A percentile compares a stretch with the other conserved stretches of the same genome.
These are phyloP conservation scores for Papilionanthe hybrid DNA, from an alignment of 116 monocot genomes.

Conservation along the genomic window DNA sequence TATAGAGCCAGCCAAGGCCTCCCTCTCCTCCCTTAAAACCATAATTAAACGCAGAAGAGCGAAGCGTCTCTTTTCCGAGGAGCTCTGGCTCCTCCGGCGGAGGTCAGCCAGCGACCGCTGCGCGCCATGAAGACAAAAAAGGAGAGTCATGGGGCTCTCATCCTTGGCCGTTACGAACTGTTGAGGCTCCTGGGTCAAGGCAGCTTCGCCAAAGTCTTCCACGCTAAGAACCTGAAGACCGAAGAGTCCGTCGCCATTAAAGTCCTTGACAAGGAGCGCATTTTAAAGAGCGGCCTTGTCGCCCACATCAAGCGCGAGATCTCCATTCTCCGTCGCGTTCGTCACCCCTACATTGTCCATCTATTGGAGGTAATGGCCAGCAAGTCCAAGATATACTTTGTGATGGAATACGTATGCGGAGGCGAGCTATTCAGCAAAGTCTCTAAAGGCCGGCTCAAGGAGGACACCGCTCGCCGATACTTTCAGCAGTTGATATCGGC, in stretches of 20 bases:
- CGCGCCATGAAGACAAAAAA: not conserved
- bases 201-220: slow-evolving; percentile 21
- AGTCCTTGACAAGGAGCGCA: slow-evolving; percentile 20
- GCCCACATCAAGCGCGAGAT: slow-evolving; percentile 20
- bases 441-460: slow-evolving; percentile 18
- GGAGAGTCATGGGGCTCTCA: not conserved
- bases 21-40: not conserved
- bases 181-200: slow-evolving; percentile 20
- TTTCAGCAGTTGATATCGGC: slow-evolving; percentile 18
- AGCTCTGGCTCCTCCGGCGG: slow-evolving; percentile 1
- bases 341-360: slow-evolving; percentile 20
- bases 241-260: slow-evolving; percentile 12
- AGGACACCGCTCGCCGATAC: slow-evolving; percentile 8
- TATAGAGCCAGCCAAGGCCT: not conserved
- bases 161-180: slow-evolving; percentile 13
- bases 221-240: slow-evolving; percentile 1
- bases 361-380: slow-evolving; percentile 21
- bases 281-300: slow-evolving; percentile 16
- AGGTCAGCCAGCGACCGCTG: not conserved
- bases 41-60: not conserved
- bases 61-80: not conserved
- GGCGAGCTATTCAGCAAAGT: slow-evolving; percentile 20
- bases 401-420: slow-evolving; percentile 21
- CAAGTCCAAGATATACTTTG: slow-evolving; percentile 22
- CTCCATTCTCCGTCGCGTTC: slow-evolving; percentile 16